Percentiles rank a stretch among this genome's conserved stretches.
These are phyloP conservation scores for Ottelia alismoides DNA, from an alignment of 106 monocot species.

Conservation along the genomic window DNA sequence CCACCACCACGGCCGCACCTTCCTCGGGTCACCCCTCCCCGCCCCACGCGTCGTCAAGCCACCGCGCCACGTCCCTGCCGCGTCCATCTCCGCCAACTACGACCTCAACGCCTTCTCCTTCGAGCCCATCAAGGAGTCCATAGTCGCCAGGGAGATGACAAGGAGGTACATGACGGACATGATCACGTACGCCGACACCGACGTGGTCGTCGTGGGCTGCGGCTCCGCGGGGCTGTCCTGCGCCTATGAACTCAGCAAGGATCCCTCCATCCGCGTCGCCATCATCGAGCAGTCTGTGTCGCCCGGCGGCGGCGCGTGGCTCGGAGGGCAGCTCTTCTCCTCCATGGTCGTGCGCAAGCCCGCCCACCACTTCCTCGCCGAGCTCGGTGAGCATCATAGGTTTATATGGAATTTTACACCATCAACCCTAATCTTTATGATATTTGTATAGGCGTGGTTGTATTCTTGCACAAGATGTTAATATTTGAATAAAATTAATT, in stretches of 20 bases:
- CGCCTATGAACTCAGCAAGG: conserved; percentile 87
- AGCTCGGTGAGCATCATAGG: too few relatives aligned
- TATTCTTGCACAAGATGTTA: too few relatives aligned
- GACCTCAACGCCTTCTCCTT: conserved; percentile 62
- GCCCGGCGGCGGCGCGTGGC: conserved; percentile 96
- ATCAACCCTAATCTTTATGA: too few relatives aligned
- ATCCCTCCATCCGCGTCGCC: conserved; percentile 57
- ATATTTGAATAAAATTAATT: too few relatives aligned
- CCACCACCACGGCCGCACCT: conserved; percentile 20
- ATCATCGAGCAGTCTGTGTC: conserved; percentile 95
- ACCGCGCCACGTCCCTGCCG: not conserved
- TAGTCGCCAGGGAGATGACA: conserved; percentile 93
- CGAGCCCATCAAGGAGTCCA: conserved; percentile 81
- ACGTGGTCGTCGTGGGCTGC: conserved; percentile 80
- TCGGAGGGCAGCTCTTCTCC: conserved; percentile 97
- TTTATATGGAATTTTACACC: too few relatives aligned
- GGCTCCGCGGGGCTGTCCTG: conserved; percentile 91
- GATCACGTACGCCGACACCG: conserved; percentile 96
- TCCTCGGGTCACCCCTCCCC: conserved; percentile 15
- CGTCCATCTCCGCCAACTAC: conserved; percentile 18
- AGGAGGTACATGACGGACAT: conserved; percentile 97
- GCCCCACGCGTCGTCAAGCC: not conserved
- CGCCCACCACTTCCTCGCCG: conserved; percentile 82
- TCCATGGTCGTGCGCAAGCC: conserved; percentile 98
- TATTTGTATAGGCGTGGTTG: too few relatives aligned